Percentiles rank a stretch among this genome's conserved stretches.
Conservation (phyloP, 805 yeast genomes). For the Ogataea populi-albae region DNA sequence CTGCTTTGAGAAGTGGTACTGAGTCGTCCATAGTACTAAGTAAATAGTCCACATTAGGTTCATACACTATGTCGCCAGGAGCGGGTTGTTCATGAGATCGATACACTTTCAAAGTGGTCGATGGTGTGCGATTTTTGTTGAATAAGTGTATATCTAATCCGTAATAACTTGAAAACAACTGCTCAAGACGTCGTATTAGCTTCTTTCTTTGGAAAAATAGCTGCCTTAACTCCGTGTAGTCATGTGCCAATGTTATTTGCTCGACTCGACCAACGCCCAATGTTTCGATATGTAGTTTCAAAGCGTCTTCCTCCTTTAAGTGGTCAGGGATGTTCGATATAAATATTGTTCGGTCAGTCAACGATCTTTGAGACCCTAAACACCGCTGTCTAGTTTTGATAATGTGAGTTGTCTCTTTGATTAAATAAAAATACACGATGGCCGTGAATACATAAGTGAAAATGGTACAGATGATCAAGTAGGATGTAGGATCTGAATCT, state of each 20-base stretch:
- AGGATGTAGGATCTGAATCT: constrained; percentile 30
- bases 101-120: constrained; percentile 33
- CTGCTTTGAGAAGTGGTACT: constrained; percentile 22
- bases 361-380: constrained; percentile 56
- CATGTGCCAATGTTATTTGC: constrained; percentile 46
- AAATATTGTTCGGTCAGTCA: constrained; percentile 57
- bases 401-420: constrained; percentile 46
- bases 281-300: constrained; percentile 50
- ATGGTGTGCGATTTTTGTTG: constrained; percentile 20
- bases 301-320: constrained; percentile 40
- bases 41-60: constrained; percentile 9
- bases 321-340: constrained; percentile 52
- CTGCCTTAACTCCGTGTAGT: constrained; percentile 37
- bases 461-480: constrained; percentile 50
- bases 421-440: constrained; percentile 44
- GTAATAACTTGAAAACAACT: constrained; percentile 39
- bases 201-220: constrained; percentile 36
- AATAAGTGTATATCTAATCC: constrained; percentile 41
- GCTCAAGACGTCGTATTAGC: constrained; percentile 38
- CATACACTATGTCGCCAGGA: constrained; percentile 14
- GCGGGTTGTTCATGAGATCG: constrained; percentile 10
- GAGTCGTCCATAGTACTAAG: constrained; percentile 7
- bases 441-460: constrained; percentile 55
- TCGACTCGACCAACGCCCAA: constrained; percentile 56
- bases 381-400: constrained; percentile 54